Conservation (phyloP, 2,329 filamentous ascomycete genomes). For the Botrytis aclada region DNA sequence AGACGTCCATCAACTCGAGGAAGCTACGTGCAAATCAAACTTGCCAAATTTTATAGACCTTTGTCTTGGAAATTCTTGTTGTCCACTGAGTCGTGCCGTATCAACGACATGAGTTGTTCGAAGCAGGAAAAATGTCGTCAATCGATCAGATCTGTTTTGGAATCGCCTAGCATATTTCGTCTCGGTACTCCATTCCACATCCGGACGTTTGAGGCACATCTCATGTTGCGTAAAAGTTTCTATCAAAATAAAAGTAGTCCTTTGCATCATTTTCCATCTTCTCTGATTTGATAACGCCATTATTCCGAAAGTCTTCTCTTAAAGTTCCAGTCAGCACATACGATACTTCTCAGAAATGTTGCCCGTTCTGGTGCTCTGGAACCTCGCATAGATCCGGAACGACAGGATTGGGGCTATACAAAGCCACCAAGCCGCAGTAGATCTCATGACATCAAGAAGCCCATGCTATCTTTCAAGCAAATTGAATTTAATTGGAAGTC, state of each 20-base stretch:
- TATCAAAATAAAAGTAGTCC: not conserved
- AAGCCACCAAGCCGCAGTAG: not conserved
- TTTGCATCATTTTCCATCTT: not conserved
- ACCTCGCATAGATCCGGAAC: not conserved
- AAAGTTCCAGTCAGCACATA: not conserved
- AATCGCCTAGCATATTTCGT: not conserved
- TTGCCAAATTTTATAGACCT: too few relatives aligned
- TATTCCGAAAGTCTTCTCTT: not conserved
- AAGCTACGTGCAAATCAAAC: not conserved
- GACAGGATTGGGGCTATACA: not conserved
- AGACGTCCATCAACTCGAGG: not conserved
- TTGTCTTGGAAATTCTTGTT: not conserved
- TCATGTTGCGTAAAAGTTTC: not conserved
- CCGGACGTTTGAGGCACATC: rapidly evolving
- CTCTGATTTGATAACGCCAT: not conserved
- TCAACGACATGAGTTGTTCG: not conserved
- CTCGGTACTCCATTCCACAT: not conserved
- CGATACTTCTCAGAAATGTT: not conserved
- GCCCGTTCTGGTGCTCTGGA: not conserved
- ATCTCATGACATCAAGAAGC: not conserved
- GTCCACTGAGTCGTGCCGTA: not conserved
- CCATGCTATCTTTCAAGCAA: not conserved
- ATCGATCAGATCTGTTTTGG: not conserved
- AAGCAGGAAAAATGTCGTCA: not conserved
- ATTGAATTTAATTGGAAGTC: not conserved